Percentiles rank a stretch among this genome's conserved stretches.
These are phyloP conservation scores for Podila horticola DNA, from an alignment of 192 early-diverging fungal genomes.

Conservation along the genomic window DNA sequence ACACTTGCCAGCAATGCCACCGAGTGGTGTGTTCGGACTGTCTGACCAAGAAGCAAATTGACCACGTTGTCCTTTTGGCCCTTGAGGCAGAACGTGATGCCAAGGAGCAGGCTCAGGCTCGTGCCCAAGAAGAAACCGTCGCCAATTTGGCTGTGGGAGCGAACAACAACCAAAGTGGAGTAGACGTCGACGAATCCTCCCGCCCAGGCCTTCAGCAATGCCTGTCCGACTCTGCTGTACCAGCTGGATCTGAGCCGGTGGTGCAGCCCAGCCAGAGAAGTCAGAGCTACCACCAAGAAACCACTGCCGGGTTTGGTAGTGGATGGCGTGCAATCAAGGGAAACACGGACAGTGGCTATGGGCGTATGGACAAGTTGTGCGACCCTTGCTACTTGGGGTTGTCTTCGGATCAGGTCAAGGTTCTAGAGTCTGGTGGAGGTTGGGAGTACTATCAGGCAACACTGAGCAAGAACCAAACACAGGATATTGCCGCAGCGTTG, in stretches of 20 bases:
- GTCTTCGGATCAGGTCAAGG: conserved; percentile 38
- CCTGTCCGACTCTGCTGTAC: conserved; percentile 16
- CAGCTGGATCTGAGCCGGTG: neutral
- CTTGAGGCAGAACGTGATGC: conserved; percentile 40
- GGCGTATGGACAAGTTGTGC: conserved; percentile 33
- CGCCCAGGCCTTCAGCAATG: conserved; percentile 18
- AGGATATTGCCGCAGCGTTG: conserved; percentile 30
- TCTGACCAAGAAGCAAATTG: conserved; percentile 57
- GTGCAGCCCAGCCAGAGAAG: conserved; percentile 6
- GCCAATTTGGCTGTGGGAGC: too few relatives aligned
- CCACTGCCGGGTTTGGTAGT: conserved; percentile 5
- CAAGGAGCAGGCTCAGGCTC: neutral
- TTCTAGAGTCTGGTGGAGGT: conserved; percentile 39
- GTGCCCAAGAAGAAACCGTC: too few relatives aligned
- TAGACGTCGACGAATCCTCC: neutral
- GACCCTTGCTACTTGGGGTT: conserved; percentile 51
- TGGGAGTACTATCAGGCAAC: conserved; percentile 53
- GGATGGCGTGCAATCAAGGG: conserved; percentile 33
- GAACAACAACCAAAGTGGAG: too few relatives aligned
- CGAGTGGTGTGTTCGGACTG: conserved; percentile 53
- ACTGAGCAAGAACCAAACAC: conserved; percentile 21
- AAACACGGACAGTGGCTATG: conserved; percentile 46
- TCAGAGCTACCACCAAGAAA: conserved; percentile 22
- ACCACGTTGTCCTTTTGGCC: conserved; percentile 38
- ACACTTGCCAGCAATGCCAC: conserved; percentile 46